Base-by-base conservation (phyloP, 108 stramenopile species). In the Stephanodiscus minutulus region DNA sequence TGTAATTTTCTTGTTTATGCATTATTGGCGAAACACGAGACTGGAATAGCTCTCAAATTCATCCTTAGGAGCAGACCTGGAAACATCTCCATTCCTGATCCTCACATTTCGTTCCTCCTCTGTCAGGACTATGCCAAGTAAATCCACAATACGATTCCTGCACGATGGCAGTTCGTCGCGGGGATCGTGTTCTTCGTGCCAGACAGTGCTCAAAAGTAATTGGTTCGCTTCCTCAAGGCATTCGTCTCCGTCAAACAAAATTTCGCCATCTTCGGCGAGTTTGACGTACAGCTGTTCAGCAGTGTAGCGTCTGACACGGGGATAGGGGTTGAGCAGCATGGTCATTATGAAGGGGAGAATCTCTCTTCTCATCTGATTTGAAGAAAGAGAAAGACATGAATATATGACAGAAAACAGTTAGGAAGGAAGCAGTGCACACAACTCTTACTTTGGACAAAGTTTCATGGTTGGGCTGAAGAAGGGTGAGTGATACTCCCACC, bases 241-340 rank as follows among this genome's bases (percentile, higher is more conserved):
- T 57, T 52, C 64, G 31, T 64, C 15, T 20, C 52, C 58, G 43
- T 35, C 46, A 48, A 79, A 59, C 35, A 82, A 33, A 15, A 57
- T 27, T 13, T 59, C 76, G 43, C 77, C 77, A 54, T 81, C 78
- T 57, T 91, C 93, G 25, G 92, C 62, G 31, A 97, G 57, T 61
- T 79, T 79, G 35, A 92, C 76, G 62, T 97, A 97, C 53, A 97
- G 74, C 61, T 94, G 86, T 70, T 97, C 96, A 43, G 97, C 97
- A 13, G 85, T 82, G 71, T 81, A 77, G 12, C 86, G 77, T 20
- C 98, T 75, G 7, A 99, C 90, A 24, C 90, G 85, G 36, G 98
- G 98, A 71, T 90, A 99, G 1, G 64, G 85, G 62, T 98, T 97
- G 4, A 70, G 81, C 13, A 97, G 79, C 65, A 97, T 68, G 24